Evolutionary conservation across 768 basidiomycete genomes (phyloP).

Genomic region (Tricholoma flavovirens): DNA sequence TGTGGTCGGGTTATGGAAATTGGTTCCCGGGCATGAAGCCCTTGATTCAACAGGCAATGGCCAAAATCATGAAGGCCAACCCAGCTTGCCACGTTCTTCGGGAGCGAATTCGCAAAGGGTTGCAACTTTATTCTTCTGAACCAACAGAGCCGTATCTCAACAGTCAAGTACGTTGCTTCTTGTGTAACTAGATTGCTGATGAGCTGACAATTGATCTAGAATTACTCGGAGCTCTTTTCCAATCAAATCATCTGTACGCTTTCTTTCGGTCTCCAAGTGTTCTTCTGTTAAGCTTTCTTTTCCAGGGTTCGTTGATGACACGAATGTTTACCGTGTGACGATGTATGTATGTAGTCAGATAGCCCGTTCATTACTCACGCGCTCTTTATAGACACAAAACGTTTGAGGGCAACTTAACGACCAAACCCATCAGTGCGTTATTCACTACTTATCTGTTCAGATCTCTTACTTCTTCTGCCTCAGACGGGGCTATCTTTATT

Average conservation of each 20-base stretch:
- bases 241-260: constrained; percentile 91
- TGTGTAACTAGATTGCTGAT: constrained; percentile 3
- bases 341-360: constrained; percentile 43
- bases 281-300: neutral
- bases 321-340: constrained; percentile 98
- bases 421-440: constrained; percentile 88
- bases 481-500: constrained; percentile 95
- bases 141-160: constrained; percentile 99
- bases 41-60: constrained; percentile 97
- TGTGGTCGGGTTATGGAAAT: constrained; percentile 98
- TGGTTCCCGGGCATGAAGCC: constrained; percentile 99
- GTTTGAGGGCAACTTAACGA: constrained; percentile 99
- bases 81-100: constrained; percentile 96
- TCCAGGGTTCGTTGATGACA: constrained; percentile 96
- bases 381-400: constrained; percentile 76
- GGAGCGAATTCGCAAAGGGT: constrained; percentile 97
- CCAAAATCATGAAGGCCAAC: constrained; percentile 99
- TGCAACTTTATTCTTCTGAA: constrained; percentile 97
- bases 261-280: neutral
- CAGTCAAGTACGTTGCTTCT: constrained; percentile 57
- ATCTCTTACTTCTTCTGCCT: neutral
- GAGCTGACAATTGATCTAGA: constrained; percentile 30
- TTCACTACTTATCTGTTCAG: neutral
- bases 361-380: neutral
- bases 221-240: constrained; percentile 93